These are phyloP conservation scores for Mitragyna speciosa DNA, from an alignment of 257 asterid genomes.

Conservation along the genomic window DNA sequence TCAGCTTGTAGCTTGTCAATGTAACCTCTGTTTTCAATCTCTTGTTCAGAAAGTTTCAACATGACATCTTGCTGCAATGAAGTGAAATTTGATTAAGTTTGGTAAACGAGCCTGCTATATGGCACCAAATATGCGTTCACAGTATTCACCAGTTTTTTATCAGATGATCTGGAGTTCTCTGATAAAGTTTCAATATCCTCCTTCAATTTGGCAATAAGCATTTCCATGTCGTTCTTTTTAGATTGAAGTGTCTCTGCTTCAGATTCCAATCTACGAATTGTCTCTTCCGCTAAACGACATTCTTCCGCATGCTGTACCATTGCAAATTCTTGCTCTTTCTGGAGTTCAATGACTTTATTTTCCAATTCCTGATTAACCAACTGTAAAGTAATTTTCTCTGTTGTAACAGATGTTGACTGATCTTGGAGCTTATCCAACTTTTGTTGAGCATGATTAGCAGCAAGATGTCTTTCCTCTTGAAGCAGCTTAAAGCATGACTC, in stretches of 20 bases:
- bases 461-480: slow-evolving; percentile 66
- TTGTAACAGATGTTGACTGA: slow-evolving; percentile 39
- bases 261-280: slow-evolving; percentile 62
- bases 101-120: slow-evolving; percentile 19
- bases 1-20: slow-evolving; percentile 59
- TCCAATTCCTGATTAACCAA: slow-evolving; percentile 60
- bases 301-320: slow-evolving; percentile 97
- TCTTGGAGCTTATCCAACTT: slow-evolving; percentile 61
- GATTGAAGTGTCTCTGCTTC: slow-evolving; percentile 61
- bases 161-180: slow-evolving; percentile 64
- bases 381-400: slow-evolving; percentile 64
- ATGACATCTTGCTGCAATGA: slow-evolving; percentile 75
- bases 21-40: slow-evolving; percentile 54
- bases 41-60: slow-evolving; percentile 59
- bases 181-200: slow-evolving; percentile 48
- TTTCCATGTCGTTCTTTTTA: slow-evolving; percentile 65
- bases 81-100: slow-evolving; percentile 18
- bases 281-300: slow-evolving; percentile 76
- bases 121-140: slow-evolving; percentile 27
- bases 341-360: slow-evolving; percentile 64
- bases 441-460: slow-evolving; percentile 58
- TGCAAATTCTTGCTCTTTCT: slow-evolving; percentile 78
- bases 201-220: slow-evolving; percentile 56
- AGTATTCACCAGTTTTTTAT: slow-evolving; percentile 64
- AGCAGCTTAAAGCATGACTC: slow-evolving; percentile 65